Percentiles rank a stretch among this genome's conserved stretches.
phyloP scores from a whole-genome alignment of 768 basidiomycete species.

The Tulasnella sp. region DNA sequence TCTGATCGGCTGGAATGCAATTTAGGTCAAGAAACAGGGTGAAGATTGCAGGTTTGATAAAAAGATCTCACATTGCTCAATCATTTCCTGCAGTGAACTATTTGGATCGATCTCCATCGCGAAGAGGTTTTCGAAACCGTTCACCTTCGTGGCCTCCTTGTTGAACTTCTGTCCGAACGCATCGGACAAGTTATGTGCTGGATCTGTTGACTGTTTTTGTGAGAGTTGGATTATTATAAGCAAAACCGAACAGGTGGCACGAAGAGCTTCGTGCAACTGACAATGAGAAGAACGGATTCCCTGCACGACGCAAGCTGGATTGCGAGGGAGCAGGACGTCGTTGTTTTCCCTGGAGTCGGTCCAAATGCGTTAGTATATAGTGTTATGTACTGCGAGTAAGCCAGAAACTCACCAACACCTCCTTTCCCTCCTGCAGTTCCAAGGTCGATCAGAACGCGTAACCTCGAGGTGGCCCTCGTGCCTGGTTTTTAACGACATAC shows the following conservation, averaged over 20 bases:
- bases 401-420: constrained; percentile 72
- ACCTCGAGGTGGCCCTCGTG: not conserved
- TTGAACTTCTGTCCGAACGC: constrained; percentile 99
- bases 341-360: constrained; percentile 72
- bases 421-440: constrained; percentile 77
- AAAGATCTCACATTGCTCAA: constrained; percentile 70
- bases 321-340: constrained; percentile 95
- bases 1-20: constrained; percentile 54
- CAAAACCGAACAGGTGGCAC: not conserved
- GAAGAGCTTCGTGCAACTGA: no score
- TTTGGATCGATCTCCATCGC: constrained; percentile 99
- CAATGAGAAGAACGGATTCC: constrained; percentile 95
- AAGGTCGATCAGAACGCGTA: not conserved
- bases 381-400: not conserved
- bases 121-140: constrained; percentile 90
- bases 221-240: not conserved
- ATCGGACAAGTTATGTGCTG: constrained; percentile 98
- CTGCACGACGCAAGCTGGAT: constrained; percentile 84
- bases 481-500: constrained; percentile 36
- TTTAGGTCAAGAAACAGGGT: constrained; percentile 1
- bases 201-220: constrained; percentile 79
- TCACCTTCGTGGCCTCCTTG: constrained; percentile 96
- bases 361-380: not conserved
- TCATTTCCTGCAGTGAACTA: constrained; percentile 97
- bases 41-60: not conserved